Percentiles rank a stretch among this genome's conserved stretches.
Conservation (phyloP, 2,329 filamentous ascomycete genomes). For the Ceratocystis harringtonii region DNA sequence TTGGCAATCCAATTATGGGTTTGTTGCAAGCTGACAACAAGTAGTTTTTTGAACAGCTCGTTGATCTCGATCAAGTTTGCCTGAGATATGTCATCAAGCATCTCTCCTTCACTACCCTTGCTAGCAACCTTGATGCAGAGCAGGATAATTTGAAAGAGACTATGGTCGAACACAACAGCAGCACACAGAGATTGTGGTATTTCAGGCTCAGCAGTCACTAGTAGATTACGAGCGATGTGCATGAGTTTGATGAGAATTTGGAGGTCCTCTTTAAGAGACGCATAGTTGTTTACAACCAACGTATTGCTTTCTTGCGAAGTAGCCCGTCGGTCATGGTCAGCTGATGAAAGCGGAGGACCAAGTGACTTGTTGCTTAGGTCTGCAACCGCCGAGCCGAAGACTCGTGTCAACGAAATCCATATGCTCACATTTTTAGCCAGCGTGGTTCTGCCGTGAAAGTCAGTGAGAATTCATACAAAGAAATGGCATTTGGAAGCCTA, state of each 20-base stretch:
- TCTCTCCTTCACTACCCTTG: slow-evolving; percentile 51
- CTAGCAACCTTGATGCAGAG: slow-evolving; percentile 52
- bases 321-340: slow-evolving; percentile 40
- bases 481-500: slow-evolving; percentile 23
- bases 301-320: slow-evolving; percentile 48
- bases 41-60: slow-evolving; percentile 50
- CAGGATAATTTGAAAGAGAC: slow-evolving; percentile 50
- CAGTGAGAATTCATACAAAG: background rate
- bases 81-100: slow-evolving; percentile 42
- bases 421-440: slow-evolving; percentile 48
- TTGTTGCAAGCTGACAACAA: slow-evolving; percentile 51
- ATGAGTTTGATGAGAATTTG: slow-evolving; percentile 51
- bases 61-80: slow-evolving; percentile 46
- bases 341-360: slow-evolving; percentile 37
- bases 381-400: slow-evolving; percentile 46
- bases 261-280: slow-evolving; percentile 44
- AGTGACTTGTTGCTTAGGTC: slow-evolving; percentile 45
- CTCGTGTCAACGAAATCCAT: slow-evolving; percentile 49
- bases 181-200: slow-evolving; percentile 52
- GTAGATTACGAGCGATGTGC: slow-evolving; percentile 49
- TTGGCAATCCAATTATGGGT: slow-evolving; percentile 56
- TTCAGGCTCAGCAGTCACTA: slow-evolving; percentile 49
- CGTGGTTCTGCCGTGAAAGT: slow-evolving; percentile 32
- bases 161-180: slow-evolving; percentile 48
- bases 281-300: slow-evolving; percentile 48